phyloP scores from a whole-genome alignment of 2,329 filamentous ascomycete genomes.

The Hypomyces rosellus region DNA sequence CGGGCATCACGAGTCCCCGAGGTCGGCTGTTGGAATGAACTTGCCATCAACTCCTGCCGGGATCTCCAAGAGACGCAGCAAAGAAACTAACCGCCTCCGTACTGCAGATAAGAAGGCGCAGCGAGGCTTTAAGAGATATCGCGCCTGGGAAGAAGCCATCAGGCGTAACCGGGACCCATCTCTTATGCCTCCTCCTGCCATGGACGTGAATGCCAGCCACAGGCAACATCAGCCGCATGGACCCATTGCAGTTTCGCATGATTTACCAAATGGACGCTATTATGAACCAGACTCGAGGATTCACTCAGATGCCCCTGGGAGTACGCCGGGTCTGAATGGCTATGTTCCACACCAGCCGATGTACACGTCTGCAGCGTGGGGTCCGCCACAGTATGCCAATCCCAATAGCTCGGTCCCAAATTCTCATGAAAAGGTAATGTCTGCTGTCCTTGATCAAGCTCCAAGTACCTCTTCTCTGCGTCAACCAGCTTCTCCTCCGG shows the following conservation, averaged over 20 bases:
- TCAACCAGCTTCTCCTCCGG: slow-evolving; percentile 19
- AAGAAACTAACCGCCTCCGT: slow-evolving; percentile 14
- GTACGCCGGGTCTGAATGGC: slow-evolving; percentile 20
- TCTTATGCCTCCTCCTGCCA: neutral
- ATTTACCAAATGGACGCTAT: slow-evolving; percentile 3
- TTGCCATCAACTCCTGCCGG: slow-evolving; percentile 1
- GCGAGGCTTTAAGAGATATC: slow-evolving; percentile 42
- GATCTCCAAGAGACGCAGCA: neutral
- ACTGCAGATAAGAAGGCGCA: slow-evolving; percentile 30
- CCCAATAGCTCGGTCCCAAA: slow-evolving; percentile 7
- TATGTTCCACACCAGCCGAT: slow-evolving; percentile 17
- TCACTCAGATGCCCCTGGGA: slow-evolving; percentile 14
- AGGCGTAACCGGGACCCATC: slow-evolving; percentile 21
- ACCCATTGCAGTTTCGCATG: slow-evolving; percentile 1
- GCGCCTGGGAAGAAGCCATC: slow-evolving; percentile 37
- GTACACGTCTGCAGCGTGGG: slow-evolving; percentile 3
- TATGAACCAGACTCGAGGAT: neutral
- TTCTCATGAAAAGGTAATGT: slow-evolving; percentile 22
- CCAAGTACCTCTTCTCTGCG: slow-evolving; percentile 16
- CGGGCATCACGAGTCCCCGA: slow-evolving; percentile 4
- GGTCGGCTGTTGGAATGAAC: neutral
- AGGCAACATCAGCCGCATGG: slow-evolving; percentile 3
- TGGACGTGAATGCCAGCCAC: slow-evolving; percentile 4
- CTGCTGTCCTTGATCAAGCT: slow-evolving; percentile 15
- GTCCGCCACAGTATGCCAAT: slow-evolving; percentile 6